These are phyloP conservation scores for Diplotaxis tenuifolia DNA, from an alignment of 345 rosid species.

Conservation along the genomic window DNA sequence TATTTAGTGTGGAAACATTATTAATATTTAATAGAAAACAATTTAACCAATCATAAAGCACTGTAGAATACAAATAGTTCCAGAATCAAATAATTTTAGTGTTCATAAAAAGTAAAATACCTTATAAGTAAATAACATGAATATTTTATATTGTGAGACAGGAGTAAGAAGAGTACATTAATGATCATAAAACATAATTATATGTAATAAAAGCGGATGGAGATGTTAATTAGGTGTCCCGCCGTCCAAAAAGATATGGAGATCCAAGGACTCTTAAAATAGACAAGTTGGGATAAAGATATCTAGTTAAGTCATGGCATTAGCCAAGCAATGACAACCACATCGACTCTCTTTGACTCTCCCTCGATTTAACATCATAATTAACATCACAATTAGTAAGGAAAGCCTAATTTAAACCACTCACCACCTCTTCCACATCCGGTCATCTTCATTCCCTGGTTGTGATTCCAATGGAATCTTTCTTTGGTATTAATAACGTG, in stretches of 20 bases:
- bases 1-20: neutral
- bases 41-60: neutral
- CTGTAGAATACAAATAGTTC: neutral
- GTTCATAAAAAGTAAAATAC: neutral
- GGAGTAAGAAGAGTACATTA: neutral
- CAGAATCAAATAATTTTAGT: neutral
- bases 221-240: conserved; percentile 23
- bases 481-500: neutral
- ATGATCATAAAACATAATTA: neutral
- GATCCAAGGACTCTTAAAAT: conserved; percentile 19
- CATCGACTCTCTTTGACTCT: conserved; percentile 13
- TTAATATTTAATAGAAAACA: neutral
- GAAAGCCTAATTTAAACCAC: neutral
- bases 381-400: neutral
- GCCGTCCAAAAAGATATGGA: conserved; percentile 29
- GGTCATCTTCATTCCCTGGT: neutral
- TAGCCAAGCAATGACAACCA: conserved; percentile 28
- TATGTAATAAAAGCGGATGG: neutral
- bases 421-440: conserved; percentile 4
- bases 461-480: neutral
- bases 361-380: neutral
- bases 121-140: neutral
- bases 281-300: conserved; percentile 27
- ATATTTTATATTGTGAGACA: neutral
- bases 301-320: neutral